Evolutionary conservation across 139 green algal species (phyloP), one percentile per base, ranked within the genome.

Genomic region (Micractinium conductrix): DNA sequence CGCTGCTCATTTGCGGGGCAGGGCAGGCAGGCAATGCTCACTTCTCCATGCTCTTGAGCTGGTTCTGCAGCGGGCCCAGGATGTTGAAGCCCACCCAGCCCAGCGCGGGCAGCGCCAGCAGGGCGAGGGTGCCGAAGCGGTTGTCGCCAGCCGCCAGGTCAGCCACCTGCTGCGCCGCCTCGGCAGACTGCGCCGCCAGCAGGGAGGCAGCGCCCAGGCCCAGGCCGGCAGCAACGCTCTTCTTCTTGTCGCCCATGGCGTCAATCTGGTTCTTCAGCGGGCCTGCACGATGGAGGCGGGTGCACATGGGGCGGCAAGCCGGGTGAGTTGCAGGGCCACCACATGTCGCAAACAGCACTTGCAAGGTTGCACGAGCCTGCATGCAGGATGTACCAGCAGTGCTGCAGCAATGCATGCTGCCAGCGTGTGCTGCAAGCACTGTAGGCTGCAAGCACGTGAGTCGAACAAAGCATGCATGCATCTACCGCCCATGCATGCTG

Each of bases 111-210:
- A 75, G 17, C 1, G 86, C 37, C 45, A 85, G 86, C 44, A 87
- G 60, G 0, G 60, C 78, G 37, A 90, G 50, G 21, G 62, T 40
- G 53, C 86, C 62, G n/a, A 78, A 38, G 69, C 86, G 86, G 63
- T 72, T 53, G 63, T 86, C 78, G 60, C 81, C 87, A 60, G 44
- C 87, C 43, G 95, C 94, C 28, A 98, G 67, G 48, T 93, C 81
- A 2, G 89, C 87, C 28, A 97, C 60, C 88, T 98, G 93, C 58
- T 88, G 89, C 5, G 93, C 92, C 30, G 94, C 94, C 37, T 94
- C 78, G 17, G 93, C 91, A 62, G 89, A 79, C 70, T 89, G 45
- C 19, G 90, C 85, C 14, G 74, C 68, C 35, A 91, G 45, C 83
- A 95, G 74, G 62, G 84, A 73, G 62, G 78, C 78, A n/a, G 63